phyloP scores from a whole-genome alignment of 495 filamentous ascomycete genomes.

The Schizothecium vesticola region DNA sequence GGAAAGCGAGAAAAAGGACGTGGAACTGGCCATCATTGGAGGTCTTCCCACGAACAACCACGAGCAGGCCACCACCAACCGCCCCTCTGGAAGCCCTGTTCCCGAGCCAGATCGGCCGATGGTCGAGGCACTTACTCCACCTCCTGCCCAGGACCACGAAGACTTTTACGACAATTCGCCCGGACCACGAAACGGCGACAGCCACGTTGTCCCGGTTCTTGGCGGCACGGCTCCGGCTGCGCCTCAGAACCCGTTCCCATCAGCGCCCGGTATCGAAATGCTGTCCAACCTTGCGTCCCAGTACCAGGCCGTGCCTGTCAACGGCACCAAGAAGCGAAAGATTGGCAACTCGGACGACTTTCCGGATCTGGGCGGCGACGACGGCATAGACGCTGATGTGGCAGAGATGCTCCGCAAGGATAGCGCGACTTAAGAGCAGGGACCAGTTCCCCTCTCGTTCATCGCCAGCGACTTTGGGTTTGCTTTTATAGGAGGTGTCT shows the following conservation, averaged over 20 bases:
- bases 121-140: constrained; percentile 79
- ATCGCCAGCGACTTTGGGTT: background rate
- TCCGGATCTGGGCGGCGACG: constrained; percentile 61
- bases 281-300: constrained; percentile 47
- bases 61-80: constrained; percentile 36
- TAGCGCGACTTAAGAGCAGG: constrained; percentile 13
- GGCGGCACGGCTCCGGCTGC: constrained; percentile 9
- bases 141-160: constrained; percentile 35
- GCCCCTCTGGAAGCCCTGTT: constrained; percentile 29
- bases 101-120: constrained; percentile 62
- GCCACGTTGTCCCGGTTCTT: constrained; percentile 25
- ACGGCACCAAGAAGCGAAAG: constrained; percentile 69
- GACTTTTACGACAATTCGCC: constrained; percentile 21
- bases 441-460: background rate
- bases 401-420: constrained; percentile 67
- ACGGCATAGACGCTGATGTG: constrained; percentile 76
- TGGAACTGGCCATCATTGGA: constrained; percentile 84
- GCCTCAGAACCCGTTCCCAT: constrained; percentile 30
- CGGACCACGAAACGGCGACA: constrained; percentile 25
- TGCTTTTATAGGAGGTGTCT: background rate
- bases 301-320: constrained; percentile 41
- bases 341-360: constrained; percentile 60
- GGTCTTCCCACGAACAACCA: constrained; percentile 55
- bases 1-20: constrained; percentile 72
- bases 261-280: constrained; percentile 45